Evolutionary conservation across 2,329 filamentous ascomycete species (phyloP).

Genomic region (Paracorniculantispora psalliotae): DNA sequence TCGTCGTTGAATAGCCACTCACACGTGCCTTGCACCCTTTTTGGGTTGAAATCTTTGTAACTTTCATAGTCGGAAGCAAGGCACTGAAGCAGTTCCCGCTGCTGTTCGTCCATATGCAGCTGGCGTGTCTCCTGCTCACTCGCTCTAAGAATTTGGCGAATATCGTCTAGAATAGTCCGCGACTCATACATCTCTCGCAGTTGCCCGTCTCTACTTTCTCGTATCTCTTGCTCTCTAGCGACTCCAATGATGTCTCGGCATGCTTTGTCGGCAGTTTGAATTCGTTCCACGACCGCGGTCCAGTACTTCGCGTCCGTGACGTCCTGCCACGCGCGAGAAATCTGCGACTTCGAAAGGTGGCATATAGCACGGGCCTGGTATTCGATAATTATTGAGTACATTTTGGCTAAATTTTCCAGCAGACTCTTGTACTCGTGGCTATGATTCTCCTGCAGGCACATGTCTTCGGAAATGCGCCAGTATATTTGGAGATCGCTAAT

Average conservation of each 20-base stretch:
- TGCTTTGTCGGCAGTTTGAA: constrained; percentile 3
- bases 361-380: neutral
- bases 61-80: constrained; percentile 20
- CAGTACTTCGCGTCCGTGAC: neutral
- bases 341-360: constrained; percentile 2
- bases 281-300: constrained; percentile 9
- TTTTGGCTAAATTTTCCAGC: neutral
- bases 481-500: constrained; percentile 18
- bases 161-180: too few species aligned
- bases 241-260: neutral
- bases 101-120: neutral
- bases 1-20: constrained; percentile 28
- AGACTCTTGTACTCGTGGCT: constrained; percentile 8
- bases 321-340: constrained; percentile 16
- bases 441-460: constrained; percentile 7
- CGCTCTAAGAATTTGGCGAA: too few species aligned
- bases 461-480: constrained; percentile 19
- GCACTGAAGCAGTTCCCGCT: neutral
- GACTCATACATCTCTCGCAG: too few species aligned
- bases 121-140: constrained; percentile 13
- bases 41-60: constrained; percentile 25
- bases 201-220: too few species aligned
- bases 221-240: neutral
- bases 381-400: neutral
- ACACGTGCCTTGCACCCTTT: constrained; percentile 27